Evolutionary conservation across 371 early-diverging fungal species (phyloP).

Genomic region (Vairimorpha ceranae): DNA sequence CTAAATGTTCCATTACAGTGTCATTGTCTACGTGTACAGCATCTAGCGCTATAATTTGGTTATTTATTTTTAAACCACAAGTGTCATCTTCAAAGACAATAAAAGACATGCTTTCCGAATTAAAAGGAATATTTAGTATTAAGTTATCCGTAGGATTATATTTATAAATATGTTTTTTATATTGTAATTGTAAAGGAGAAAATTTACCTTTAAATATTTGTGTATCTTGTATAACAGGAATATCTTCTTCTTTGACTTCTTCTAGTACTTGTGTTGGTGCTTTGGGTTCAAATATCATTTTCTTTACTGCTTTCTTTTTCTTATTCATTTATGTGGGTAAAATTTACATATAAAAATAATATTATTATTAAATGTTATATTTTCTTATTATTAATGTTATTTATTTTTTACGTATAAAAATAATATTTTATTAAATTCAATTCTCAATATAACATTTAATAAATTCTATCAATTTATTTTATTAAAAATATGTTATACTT

Average conservation of each 20-base stretch:
- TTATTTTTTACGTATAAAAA: no score
- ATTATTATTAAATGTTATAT: no score
- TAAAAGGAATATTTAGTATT: constrained; percentile 12
- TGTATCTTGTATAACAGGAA: neutral
- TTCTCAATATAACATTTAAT: no score
- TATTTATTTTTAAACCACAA: constrained; percentile 16
- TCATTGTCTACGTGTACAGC: constrained; percentile 3
- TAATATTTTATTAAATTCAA: no score
- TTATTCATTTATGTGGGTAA: no score
- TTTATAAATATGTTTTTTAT: neutral
- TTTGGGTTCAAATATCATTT: constrained; percentile 35
- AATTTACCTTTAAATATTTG: neutral
- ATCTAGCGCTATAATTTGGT: neutral
- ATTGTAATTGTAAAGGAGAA: neutral
- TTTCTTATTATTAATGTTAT: no score
- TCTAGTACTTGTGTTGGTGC: constrained; percentile 8
- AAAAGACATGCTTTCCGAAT: neutral
- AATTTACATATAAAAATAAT: no score
- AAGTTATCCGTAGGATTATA: constrained; percentile 1
- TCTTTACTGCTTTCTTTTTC: constrained; percentile 20
- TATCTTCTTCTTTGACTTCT: constrained; percentile 23
- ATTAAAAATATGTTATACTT: no score
- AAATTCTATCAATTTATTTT: no score
- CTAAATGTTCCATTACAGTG: constrained; percentile 8
- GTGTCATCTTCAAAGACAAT: constrained; percentile 31